phyloP scores from a whole-genome alignment of 805 yeast species.

The Saccharomycopsis selenospora region DNA sequence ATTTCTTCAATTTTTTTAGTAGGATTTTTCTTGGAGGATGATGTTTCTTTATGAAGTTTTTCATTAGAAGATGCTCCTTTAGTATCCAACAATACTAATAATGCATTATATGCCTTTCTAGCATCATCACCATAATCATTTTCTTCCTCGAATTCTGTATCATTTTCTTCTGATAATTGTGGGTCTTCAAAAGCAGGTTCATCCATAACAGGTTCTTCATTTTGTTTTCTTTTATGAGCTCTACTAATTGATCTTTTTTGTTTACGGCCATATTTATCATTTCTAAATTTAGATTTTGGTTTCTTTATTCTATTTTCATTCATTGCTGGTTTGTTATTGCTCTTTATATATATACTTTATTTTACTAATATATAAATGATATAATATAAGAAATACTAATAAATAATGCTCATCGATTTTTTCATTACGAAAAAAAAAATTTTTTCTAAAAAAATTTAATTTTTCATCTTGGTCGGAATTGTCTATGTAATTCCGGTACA shows the following conservation, averaged over 20 bases:
- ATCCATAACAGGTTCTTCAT: slow-evolving; percentile 17
- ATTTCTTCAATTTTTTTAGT: slow-evolving; percentile 19
- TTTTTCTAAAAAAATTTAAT: no score
- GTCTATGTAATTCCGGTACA: no score
- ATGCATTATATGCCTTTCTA: slow-evolving; percentile 56
- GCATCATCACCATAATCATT: slow-evolving; percentile 21
- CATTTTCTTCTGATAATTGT: slow-evolving; percentile 18
- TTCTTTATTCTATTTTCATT: no score
- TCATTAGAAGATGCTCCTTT: slow-evolving; percentile 22
- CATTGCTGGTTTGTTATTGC: no score
- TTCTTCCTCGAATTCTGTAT: slow-evolving; percentile 22
- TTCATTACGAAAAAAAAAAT: no score
- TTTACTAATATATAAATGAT: no score
- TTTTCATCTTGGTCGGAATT: no score
- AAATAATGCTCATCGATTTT: no score
- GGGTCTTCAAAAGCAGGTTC: slow-evolving; percentile 21
- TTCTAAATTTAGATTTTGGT: slow-evolving; percentile 3
- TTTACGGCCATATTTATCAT: slow-evolving; percentile 45
- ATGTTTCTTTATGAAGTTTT: slow-evolving; percentile 26
- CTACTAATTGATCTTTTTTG: slow-evolving; percentile 55
- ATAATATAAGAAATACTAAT: no score
- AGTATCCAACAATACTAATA: slow-evolving; percentile 47
- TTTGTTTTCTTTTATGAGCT: slow-evolving; percentile 37
- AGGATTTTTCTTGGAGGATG: slow-evolving; percentile 19
- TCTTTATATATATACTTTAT: no score